These are phyloP conservation scores for Earliella scabrosa DNA, from an alignment of 1,284 basidiomycete species.

Conservation along the genomic window DNA sequence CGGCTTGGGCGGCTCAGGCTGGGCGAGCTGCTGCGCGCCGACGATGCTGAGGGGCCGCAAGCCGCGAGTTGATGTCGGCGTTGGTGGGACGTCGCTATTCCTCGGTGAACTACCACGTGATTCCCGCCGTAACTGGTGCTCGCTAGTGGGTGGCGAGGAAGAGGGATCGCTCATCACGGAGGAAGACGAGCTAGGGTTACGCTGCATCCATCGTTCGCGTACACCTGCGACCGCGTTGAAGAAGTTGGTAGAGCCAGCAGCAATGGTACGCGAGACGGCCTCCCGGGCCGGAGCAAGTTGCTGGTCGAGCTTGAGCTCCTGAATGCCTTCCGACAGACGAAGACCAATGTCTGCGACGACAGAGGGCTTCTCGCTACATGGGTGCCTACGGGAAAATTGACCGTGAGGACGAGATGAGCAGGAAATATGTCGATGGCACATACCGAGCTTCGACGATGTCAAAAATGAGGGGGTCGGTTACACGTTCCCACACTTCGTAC, in stretches of 20 bases:
- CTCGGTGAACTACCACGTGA: slow-evolving; percentile 3
- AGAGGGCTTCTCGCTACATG: slow-evolving; percentile 87
- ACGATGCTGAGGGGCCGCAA: slow-evolving; percentile 35
- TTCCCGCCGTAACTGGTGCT: slow-evolving; percentile 44
- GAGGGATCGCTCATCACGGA: slow-evolving; percentile 26
- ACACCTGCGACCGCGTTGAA: slow-evolving; percentile 90
- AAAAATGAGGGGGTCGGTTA: slow-evolving; percentile 88
- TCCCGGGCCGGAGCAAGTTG: slow-evolving; percentile 89
- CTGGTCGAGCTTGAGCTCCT: slow-evolving; percentile 89
- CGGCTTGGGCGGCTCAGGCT: slow-evolving; percentile 33
- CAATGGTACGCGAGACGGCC: slow-evolving; percentile 77
- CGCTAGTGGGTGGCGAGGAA: slow-evolving; percentile 27
- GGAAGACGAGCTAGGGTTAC: slow-evolving; percentile 43
- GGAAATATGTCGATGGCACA: slow-evolving; percentile 23
- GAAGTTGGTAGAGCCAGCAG: slow-evolving; percentile 78
- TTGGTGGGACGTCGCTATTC: slow-evolving; percentile 1
- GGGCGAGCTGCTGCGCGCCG: slow-evolving; percentile 32
- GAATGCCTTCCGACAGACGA: slow-evolving; percentile 86
- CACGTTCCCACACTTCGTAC: slow-evolving; percentile 85
- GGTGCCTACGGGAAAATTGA: slow-evolving; percentile 60
- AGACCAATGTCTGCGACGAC: slow-evolving; percentile 89
- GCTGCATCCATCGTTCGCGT: slow-evolving; percentile 69
- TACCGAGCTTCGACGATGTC: slow-evolving; percentile 91
- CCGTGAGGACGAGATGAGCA: neutral
- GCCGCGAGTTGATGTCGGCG: slow-evolving; percentile 27